phyloP scores from a whole-genome alignment of 305 asterid species.

The Solanum chacoense region DNA sequence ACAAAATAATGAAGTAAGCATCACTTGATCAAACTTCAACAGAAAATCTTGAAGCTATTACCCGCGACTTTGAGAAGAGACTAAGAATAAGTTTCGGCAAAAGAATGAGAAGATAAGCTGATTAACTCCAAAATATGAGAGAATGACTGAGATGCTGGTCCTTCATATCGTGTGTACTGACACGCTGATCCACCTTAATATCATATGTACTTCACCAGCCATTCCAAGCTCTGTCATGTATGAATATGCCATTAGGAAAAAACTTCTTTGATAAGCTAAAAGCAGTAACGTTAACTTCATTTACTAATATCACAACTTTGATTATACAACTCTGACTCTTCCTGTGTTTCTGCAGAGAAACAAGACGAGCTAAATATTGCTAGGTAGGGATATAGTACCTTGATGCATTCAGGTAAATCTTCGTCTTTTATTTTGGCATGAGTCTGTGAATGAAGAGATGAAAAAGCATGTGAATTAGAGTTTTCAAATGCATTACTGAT shows the following conservation, averaged over 20 bases:
- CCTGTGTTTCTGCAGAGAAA: background rate
- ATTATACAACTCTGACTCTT: background rate
- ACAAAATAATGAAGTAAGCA: background rate
- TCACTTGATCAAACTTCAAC: slow-evolving; percentile 19
- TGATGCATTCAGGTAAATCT: slow-evolving; percentile 69
- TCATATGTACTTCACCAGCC: slow-evolving; percentile 68
- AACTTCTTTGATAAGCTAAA: slow-evolving; percentile 1
- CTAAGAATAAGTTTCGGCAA: background rate
- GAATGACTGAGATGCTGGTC: background rate
- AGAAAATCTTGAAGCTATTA: background rate
- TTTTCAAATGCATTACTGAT: background rate
- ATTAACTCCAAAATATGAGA: background rate
- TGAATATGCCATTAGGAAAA: slow-evolving; percentile 11
- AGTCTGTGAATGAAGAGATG: slow-evolving; percentile 55
- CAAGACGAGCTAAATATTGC: background rate
- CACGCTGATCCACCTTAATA: slow-evolving; percentile 1
- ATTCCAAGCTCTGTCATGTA: slow-evolving; percentile 69
- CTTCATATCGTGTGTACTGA: slow-evolving; percentile 26
- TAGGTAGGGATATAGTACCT: slow-evolving; percentile 36
- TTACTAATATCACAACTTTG: background rate
- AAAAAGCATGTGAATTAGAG: slow-evolving; percentile 6
- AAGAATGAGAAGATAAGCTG: background rate
- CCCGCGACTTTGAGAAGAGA: background rate
- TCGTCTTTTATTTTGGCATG: slow-evolving; percentile 48
- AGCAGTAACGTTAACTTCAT: background rate